phyloP scores from a whole-genome alignment of 1,284 basidiomycete genomes.

The Trichosporon sp. region DNA sequence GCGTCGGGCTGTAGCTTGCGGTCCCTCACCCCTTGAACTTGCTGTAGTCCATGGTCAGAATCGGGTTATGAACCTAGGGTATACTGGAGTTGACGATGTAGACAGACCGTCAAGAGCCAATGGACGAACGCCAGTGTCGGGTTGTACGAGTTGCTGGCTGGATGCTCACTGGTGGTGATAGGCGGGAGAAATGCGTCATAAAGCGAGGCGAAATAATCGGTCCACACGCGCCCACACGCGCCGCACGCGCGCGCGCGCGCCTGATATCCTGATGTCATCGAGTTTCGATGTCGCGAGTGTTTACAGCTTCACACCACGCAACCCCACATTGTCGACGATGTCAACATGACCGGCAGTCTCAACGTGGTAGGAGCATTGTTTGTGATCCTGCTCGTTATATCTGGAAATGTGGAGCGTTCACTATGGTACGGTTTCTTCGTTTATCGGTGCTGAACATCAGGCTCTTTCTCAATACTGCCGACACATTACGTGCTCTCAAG shows the following conservation, averaged over 20 bases:
- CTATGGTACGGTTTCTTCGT: constrained; percentile 7
- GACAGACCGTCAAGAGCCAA: neutral
- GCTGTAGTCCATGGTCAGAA: constrained; percentile 35
- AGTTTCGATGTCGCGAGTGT: neutral
- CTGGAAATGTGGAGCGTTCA: neutral
- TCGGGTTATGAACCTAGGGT: neutral
- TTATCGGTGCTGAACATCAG: constrained; percentile 24
- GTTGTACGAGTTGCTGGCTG: neutral
- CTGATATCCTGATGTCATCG: constrained; percentile 9
- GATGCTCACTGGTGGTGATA: neutral
- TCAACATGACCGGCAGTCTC: neutral
- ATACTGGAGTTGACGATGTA: neutral
- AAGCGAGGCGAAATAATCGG: neutral
- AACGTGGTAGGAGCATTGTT: neutral
- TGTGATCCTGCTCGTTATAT: neutral
- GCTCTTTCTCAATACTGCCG: constrained; percentile 29
- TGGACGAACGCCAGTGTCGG: neutral
- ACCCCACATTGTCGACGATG: neutral
- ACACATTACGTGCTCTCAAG: constrained; percentile 36
- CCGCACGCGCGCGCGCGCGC: constrained; percentile 8
- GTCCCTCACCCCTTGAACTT: constrained; percentile 37
- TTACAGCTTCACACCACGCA: neutral
- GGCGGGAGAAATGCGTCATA: neutral
- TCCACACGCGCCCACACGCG: neutral
- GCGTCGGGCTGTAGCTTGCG: neutral